Conservation (phyloP, 805 yeast genomes). For the Candida alai region DNA sequence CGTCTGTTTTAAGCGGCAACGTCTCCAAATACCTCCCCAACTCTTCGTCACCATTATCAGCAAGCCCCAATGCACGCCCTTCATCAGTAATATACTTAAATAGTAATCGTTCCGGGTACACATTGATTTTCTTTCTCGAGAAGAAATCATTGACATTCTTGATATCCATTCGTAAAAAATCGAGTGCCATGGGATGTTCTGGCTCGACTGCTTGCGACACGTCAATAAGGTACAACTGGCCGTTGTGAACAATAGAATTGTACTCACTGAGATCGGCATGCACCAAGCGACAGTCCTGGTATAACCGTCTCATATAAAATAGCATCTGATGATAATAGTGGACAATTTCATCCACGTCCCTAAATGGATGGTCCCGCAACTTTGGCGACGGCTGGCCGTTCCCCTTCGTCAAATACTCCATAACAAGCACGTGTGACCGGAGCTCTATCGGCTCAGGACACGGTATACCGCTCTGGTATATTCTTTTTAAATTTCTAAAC, state of each 20-base stretch:
- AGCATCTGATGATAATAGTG: constrained; percentile 74
- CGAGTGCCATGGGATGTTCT: constrained; percentile 94
- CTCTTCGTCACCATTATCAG: constrained; percentile 37
- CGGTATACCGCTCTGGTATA: constrained; percentile 76
- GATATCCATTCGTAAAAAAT: constrained; percentile 94
- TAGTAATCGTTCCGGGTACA: constrained; percentile 76
- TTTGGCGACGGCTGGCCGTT: constrained; percentile 89
- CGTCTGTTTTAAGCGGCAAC: constrained; percentile 55
- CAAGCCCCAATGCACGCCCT: constrained; percentile 34
- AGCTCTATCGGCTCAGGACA: constrained; percentile 90
- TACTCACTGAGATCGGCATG: constrained; percentile 98
- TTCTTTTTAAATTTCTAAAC: constrained; percentile 84
- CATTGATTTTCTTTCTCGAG: constrained; percentile 61
- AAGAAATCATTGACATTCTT: constrained; percentile 92
- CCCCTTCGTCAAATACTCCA: constrained; percentile 85
- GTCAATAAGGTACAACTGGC: constrained; percentile 80
- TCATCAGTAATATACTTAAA: constrained; percentile 71
- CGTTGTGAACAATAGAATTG: constrained; percentile 81
- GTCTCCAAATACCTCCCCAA: constrained; percentile 41
- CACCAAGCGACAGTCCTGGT: constrained; percentile 81
- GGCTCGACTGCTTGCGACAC: constrained; percentile 98
- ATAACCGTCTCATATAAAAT: constrained; percentile 81
- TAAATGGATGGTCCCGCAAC: constrained; percentile 76
- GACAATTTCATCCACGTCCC: constrained; percentile 60
- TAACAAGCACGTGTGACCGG: constrained; percentile 84